Evolutionary conservation across 768 basidiomycete genomes (phyloP).

Genomic region (Xerocomus brunneocitrinus): DNA sequence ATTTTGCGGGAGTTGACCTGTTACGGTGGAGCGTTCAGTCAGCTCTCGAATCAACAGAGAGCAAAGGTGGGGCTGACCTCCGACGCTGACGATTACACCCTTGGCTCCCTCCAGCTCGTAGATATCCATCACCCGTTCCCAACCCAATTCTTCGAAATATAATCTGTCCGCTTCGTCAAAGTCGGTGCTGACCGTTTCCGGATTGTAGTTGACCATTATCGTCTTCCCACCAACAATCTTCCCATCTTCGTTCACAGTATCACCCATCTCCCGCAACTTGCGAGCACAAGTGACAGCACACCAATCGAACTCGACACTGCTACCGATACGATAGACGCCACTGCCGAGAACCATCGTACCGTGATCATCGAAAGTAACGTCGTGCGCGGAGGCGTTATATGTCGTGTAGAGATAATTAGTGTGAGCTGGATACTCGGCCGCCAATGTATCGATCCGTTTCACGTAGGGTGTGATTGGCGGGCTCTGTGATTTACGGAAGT

Average conservation of each 20-base stretch:
- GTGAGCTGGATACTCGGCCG: constrained; percentile 96
- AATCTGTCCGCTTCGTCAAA: constrained; percentile 99
- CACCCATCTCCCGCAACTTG: constrained; percentile 83
- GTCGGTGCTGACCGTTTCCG: constrained; percentile 98
- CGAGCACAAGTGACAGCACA: constrained; percentile 99
- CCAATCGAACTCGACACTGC: constrained; percentile 99
- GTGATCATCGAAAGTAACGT: constrained; percentile 91
- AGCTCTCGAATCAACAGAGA: neutral
- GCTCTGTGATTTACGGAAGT: constrained; percentile 77
- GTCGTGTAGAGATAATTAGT: constrained; percentile 99
- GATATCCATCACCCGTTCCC: constrained; percentile 99
- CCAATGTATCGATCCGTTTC: constrained; percentile 98
- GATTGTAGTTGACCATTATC: constrained; percentile 99
- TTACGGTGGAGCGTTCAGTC: neutral
- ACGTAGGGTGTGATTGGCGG: constrained; percentile 84
- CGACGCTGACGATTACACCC: constrained; percentile 95
- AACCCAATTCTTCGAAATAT: constrained; percentile 98
- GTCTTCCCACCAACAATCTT: constrained; percentile 55
- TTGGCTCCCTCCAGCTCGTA: constrained; percentile 92
- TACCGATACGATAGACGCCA: constrained; percentile 97
- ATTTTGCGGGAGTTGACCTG: constrained; percentile 97
- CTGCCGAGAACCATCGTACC: constrained; percentile 99
- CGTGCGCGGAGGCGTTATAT: constrained; percentile 94
- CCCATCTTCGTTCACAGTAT: constrained; percentile 15
- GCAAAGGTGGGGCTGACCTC: constrained; percentile 53